Base-by-base conservation (phyloP, 139 green algal genomes). In the Zygnema circumcarinatum region DNA sequence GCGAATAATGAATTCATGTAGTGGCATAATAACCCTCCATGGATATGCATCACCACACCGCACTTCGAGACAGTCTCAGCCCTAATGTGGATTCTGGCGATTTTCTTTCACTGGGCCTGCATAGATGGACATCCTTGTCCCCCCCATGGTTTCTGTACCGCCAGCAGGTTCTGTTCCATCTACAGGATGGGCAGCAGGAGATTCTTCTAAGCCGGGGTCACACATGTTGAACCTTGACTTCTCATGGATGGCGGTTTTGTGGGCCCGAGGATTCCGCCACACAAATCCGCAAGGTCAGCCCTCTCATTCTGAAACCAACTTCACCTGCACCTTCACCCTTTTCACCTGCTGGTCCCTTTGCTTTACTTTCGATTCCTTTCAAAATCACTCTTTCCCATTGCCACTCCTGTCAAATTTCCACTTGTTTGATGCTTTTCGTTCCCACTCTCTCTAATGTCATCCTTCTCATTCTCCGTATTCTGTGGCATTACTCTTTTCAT, bases 161-260 rank as follows among this genome's bases (percentile, higher is more conserved):
- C 56, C 56, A 72, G 56, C 56, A 72, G 56, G 29, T 31, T 25
- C 56, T 31, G 56, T 29, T 31, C 25, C 56, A 72, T 25, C 56
- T 31, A 29, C 56, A 72, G 56, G 56, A 72, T 25, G 56, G 29
- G 25, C 56, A 72, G 56, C 56, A 72, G 29, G n/a, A n/a, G n/a
- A n/a, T n/a, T n/a, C n/a, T n/a, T n/a, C n/a, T n/a, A n/a, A n/a
- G n/a, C n/a, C n/a, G n/a, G n/a, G n/a, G n/a, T n/a, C n/a, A n/a
- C n/a, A n/a, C n/a, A n/a, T 16, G 11, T n/a, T 78, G 69, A 16
- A 78, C 11, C 7, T 83, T 38, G 76, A 83, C 75, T 83, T 83
- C 52, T 53, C 76, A 39, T 83, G 76, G 76, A 11, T 83, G 52
- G 32, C 76, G 32, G 76, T 83, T 36, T 52, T 83, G 41, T 83